A percentile compares a stretch with the other conserved stretches of the same genome.
Evolutionary conservation across 1,284 basidiomycete genomes (phyloP).

Genomic region (Clitocybe nebularis): DNA sequence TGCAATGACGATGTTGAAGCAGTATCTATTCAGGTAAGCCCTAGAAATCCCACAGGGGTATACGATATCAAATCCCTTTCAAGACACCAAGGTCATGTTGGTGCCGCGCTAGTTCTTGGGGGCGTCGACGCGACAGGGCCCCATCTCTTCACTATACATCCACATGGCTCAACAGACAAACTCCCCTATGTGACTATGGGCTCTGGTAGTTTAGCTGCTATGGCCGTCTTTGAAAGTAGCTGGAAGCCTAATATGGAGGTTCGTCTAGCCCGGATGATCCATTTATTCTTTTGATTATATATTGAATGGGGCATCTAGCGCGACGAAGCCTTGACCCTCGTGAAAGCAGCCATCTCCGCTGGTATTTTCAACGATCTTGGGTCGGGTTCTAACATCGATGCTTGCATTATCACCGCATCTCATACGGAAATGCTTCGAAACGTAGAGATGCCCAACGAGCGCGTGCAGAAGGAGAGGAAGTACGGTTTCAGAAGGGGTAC

Average conservation of each 20-base stretch:
- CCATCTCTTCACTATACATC: slow-evolving; percentile 94
- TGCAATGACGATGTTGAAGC: slow-evolving; percentile 95
- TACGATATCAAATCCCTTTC: not conserved
- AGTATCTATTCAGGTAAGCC: slow-evolving; percentile 53
- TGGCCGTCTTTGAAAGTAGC: slow-evolving; percentile 93
- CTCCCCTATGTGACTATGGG: slow-evolving; percentile 99
- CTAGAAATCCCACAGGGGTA: too few species aligned
- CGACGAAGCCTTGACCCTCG: slow-evolving; percentile 79
- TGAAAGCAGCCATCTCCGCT: slow-evolving; percentile 84
- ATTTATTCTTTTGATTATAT: not conserved
- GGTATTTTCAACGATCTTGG: slow-evolving; percentile 99
- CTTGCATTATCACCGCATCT: slow-evolving; percentile 86
- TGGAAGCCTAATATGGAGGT: slow-evolving; percentile 88
- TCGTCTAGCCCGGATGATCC: slow-evolving; percentile 21
- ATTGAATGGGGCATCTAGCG: slow-evolving; percentile 43
- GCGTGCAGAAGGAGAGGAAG: slow-evolving; percentile 77
- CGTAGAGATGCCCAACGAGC: slow-evolving; percentile 88
- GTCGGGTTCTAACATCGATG: slow-evolving; percentile 96
- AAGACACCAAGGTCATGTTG: slow-evolving; percentile 92
- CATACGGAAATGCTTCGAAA: slow-evolving; percentile 89
- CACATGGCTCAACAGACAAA: slow-evolving; percentile 98
- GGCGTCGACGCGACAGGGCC: slow-evolving; percentile 92
- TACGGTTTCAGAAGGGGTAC: slow-evolving; percentile 87
- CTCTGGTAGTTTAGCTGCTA: slow-evolving; percentile 92
- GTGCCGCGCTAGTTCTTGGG: slow-evolving; percentile 95